Percentiles rank a stretch among this genome's conserved stretches.
Evolutionary conservation across 805 yeast species (phyloP).

Genomic region (Geotrichum ghanense): DNA sequence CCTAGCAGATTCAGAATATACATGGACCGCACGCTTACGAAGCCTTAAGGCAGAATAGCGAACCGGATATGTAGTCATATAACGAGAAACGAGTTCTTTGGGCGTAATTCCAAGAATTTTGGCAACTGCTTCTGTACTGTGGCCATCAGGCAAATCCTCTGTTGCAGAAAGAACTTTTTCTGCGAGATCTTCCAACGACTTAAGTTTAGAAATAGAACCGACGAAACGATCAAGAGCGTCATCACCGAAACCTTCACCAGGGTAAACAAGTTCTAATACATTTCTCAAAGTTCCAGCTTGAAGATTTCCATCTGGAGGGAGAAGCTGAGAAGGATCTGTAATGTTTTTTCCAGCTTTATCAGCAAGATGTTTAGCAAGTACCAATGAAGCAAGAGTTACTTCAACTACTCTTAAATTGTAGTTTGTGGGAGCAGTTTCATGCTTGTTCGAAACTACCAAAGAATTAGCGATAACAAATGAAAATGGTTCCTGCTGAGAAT

Average conservation of each 20-base stretch:
- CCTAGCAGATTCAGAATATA: constrained; percentile 47
- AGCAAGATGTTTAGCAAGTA: constrained; percentile 39
- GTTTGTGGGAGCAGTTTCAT: constrained; percentile 57
- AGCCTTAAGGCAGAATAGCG: constrained; percentile 43
- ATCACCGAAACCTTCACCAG: constrained; percentile 5
- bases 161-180: constrained; percentile 9
- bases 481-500: constrained; percentile 36
- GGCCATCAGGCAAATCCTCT: constrained; percentile 28
- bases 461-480: constrained; percentile 57
- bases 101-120: constrained; percentile 30
- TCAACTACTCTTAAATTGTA: constrained; percentile 66
- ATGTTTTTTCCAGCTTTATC: constrained; percentile 17
- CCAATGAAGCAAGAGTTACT: constrained; percentile 53
- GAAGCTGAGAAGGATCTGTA: constrained; percentile 5
- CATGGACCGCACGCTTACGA: constrained; percentile 50
- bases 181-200: not conserved
- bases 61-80: constrained; percentile 45
- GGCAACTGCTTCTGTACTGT: constrained; percentile 39
- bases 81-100: constrained; percentile 34
- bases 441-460: constrained; percentile 50
- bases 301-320: constrained; percentile 40
- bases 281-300: constrained; percentile 52
- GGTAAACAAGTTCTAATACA: constrained; percentile 42
- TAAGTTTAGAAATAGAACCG: not conserved
- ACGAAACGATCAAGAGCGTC: not conserved